Percentiles rank a stretch among this genome's conserved stretches.
These are phyloP conservation scores for Dovyalis caffra DNA, from an alignment of 345 rosid species.

Conservation along the genomic window DNA sequence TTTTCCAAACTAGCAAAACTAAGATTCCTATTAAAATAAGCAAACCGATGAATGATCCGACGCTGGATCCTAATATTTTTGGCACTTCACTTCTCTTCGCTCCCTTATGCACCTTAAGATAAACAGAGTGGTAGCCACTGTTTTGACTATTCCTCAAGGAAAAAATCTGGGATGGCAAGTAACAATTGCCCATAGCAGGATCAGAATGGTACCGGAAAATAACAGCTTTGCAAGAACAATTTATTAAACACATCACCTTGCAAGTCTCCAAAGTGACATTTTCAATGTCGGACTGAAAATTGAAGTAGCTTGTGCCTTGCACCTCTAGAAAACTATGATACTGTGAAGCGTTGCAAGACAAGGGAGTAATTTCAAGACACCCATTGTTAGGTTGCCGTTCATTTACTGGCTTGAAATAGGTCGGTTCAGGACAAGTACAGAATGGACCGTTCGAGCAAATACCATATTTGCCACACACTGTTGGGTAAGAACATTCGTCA, in stretches of 20 bases:
- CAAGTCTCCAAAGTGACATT: slow-evolving; percentile 11
- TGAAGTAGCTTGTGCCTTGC: slow-evolving; percentile 9
- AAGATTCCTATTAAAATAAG: neutral
- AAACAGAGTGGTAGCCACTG: neutral
- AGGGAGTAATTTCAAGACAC: slow-evolving; percentile 20
- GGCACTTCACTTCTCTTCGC: neutral
- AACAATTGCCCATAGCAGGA: neutral
- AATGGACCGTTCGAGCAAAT: slow-evolving; percentile 28
- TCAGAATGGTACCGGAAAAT: slow-evolving; percentile 2
- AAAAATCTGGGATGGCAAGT: too few relatives aligned
- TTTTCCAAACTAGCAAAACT: too few relatives aligned
- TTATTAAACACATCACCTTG: slow-evolving; percentile 23
- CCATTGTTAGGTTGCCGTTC: slow-evolving; percentile 21
- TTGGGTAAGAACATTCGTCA: slow-evolving; percentile 27
- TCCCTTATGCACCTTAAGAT: neutral
- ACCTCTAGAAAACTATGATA: slow-evolving; percentile 27
- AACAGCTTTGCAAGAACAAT: slow-evolving; percentile 39
- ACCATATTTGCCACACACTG: slow-evolving; percentile 36
- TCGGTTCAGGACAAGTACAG: slow-evolving; percentile 16
- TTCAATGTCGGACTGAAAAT: neutral
- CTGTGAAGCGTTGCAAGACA: slow-evolving; percentile 17
- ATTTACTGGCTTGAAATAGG: slow-evolving; percentile 22
- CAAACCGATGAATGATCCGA: neutral
- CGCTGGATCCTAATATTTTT: slow-evolving; percentile 4
- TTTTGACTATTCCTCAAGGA: too few relatives aligned